Evolutionary conservation across 2,329 filamentous ascomycete genomes (phyloP).

Genomic region (Hymenoscyphus scutula): DNA sequence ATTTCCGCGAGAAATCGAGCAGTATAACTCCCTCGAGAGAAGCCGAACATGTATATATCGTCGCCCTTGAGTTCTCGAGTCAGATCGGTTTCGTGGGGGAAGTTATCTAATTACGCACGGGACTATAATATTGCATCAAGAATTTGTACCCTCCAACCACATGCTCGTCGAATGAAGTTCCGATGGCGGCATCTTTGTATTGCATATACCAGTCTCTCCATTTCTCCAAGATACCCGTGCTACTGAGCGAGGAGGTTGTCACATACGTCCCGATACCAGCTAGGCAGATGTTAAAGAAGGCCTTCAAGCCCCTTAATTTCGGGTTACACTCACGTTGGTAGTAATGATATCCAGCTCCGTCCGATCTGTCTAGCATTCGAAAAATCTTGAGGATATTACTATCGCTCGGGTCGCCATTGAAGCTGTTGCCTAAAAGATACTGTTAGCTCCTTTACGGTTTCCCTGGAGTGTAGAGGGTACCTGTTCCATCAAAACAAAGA

Average conservation of each 20-base stretch:
- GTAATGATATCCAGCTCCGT: constrained; percentile 14
- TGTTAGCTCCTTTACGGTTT: background rate
- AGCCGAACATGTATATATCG: constrained; percentile 71
- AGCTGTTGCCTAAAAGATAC: constrained; percentile 10
- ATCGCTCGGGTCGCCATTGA: constrained; percentile 17
- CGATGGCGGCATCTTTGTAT: constrained; percentile 76
- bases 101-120: background rate
- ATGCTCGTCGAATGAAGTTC: constrained; percentile 77
- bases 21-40: constrained; percentile 70
- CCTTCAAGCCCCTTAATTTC: background rate
- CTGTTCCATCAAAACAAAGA: constrained; percentile 21
- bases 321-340: constrained; percentile 12
- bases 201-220: constrained; percentile 42
- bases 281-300: background rate
- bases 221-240: constrained; percentile 5
- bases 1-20: constrained; percentile 78
- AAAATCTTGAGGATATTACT: constrained; percentile 22
- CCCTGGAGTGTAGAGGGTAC: background rate
- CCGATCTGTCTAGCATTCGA: constrained; percentile 17
- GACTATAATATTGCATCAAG: constrained; percentile 69
- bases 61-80: constrained; percentile 47
- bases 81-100: background rate
- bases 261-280: constrained; percentile 21
- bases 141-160: constrained; percentile 82
- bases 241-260: constrained; percentile 4